Base-by-base conservation (phyloP, 768 basidiomycete genomes). In the Suillus hirtellus region DNA sequence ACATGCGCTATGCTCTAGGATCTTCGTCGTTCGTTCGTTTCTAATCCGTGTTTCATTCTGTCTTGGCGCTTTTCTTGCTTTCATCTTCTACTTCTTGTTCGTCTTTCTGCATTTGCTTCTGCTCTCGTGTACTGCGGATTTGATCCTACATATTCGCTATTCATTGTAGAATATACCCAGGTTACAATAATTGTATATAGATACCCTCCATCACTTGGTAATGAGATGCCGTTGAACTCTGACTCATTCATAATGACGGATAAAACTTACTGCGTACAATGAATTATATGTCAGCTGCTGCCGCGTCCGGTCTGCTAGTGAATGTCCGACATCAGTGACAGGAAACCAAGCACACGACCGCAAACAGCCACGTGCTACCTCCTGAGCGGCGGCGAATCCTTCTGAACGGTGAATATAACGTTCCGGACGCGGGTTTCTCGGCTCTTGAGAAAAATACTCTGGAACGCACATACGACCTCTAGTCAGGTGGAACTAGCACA, bases 81-180 rank as follows among this genome's bases (percentile, higher is more conserved):
- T 37, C 24, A 31, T 52, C 50, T 53, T 21, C 17, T 9, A 24
- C 24, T 21, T 49, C 37, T 42, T 38, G 31, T 37, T 64, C 40
- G 15, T 62, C 53, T 53, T 47, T 38, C 60, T 38, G 52, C 64
- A 27, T 47, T 38, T 35, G 12, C 42, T 35, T 42, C 34, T 24
- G 62, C 27, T 59, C 43, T 59, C 49, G 19, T 55, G 38, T 31
- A 53, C 27, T 47, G 63, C 35, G 15, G 44, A n/a, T 44, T 38
- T 53, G 59, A 58, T 10, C 24, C 43, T 63, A 64, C 58, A 60
- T 34, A 10, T 43, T 21, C 31, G 35, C 31, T 27, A 53, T 40
- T 60, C 38, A n/a, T 59, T 40, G 55, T 37, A 61, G 55, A 42
- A 58, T 58, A 58, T 58, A 58, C 55, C 55, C 55, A 19, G 38